Evolutionary conservation across 2,329 filamentous ascomycete genomes (phyloP).

Genomic region (Aspergillus cejpii): DNA sequence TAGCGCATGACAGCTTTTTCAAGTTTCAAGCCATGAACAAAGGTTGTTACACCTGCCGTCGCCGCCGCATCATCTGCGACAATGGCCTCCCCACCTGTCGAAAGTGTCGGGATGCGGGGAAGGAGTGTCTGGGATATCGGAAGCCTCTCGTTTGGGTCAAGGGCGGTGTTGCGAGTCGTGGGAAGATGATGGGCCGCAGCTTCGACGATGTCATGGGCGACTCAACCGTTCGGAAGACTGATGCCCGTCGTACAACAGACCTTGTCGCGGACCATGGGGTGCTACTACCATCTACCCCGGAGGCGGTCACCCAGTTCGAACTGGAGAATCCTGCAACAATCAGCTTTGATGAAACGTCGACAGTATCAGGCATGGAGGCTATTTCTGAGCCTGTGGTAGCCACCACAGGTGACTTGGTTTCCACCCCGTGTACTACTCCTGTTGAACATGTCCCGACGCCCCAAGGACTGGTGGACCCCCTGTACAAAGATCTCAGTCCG

Average conservation of each 20-base stretch:
- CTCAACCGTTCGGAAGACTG: constrained; percentile 2
- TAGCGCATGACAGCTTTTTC: background rate
- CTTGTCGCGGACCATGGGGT: background rate
- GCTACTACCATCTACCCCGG: background rate
- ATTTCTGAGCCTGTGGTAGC: background rate
- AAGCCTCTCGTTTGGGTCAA: constrained; percentile 41
- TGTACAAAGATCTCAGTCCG: constrained; percentile 42
- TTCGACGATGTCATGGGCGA: constrained; percentile 37
- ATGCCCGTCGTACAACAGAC: background rate
- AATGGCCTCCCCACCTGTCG: constrained; percentile 38
- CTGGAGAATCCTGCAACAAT: background rate
- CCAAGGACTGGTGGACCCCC: constrained; percentile 41
- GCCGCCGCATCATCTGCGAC: constrained; percentile 41
- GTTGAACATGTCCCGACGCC: constrained; percentile 28
- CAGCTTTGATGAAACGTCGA: background rate
- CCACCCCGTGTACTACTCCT: constrained; percentile 2
- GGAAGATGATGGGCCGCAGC: constrained; percentile 49
- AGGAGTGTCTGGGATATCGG: constrained; percentile 41
- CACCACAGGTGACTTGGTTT: background rate
- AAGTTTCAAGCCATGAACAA: constrained; percentile 29
- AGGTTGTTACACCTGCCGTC: constrained; percentile 42
- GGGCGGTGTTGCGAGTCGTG: constrained; percentile 40
- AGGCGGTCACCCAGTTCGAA: constrained; percentile 10
- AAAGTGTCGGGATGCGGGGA: constrained; percentile 40
- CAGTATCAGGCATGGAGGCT: background rate